phyloP scores from a whole-genome alignment of 345 rosid genomes.

The Dovyalis caffra region DNA sequence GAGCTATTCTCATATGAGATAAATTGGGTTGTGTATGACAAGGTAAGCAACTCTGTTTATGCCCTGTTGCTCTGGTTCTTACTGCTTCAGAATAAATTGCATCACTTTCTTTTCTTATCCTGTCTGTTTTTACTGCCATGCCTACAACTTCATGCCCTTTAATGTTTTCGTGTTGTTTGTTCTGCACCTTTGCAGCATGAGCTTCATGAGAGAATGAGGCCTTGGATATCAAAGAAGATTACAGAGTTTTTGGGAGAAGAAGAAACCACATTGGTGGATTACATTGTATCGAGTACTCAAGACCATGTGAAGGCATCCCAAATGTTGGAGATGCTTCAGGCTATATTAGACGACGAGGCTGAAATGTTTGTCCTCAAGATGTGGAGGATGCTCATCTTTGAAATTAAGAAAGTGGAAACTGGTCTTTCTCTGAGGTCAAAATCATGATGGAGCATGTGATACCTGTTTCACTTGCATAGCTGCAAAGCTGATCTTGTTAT shows the following conservation, averaged over 20 bases:
- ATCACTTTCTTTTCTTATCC: neutral
- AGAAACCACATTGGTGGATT: slow-evolving; percentile 82
- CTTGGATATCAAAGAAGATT: slow-evolving; percentile 96
- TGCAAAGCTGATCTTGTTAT: neutral
- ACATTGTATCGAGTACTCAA: slow-evolving; percentile 77
- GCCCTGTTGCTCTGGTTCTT: neutral
- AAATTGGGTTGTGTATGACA: slow-evolving; percentile 86
- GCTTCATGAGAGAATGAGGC: slow-evolving; percentile 93
- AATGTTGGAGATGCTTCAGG: slow-evolving; percentile 87
- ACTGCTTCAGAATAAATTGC: neutral
- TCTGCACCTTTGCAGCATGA: slow-evolving; percentile 46
- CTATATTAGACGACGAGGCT: slow-evolving; percentile 90
- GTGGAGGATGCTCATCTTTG: slow-evolving; percentile 99
- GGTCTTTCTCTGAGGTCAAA: slow-evolving; percentile 61
- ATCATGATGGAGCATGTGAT: slow-evolving; percentile 32
- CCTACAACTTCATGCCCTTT: neutral
- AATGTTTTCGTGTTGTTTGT: slow-evolving; percentile 9
- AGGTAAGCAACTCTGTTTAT: slow-evolving; percentile 45
- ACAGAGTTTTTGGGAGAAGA: slow-evolving; percentile 96
- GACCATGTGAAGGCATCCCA: slow-evolving; percentile 85
- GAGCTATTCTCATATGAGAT: slow-evolving; percentile 86
- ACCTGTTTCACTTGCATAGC: neutral
- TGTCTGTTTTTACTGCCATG: neutral
- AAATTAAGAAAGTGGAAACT: slow-evolving; percentile 85
- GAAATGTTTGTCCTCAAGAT: slow-evolving; percentile 99